phyloP scores from a whole-genome alignment of 176 grass and related monocot species.

The Leersia perrieri region DNA sequence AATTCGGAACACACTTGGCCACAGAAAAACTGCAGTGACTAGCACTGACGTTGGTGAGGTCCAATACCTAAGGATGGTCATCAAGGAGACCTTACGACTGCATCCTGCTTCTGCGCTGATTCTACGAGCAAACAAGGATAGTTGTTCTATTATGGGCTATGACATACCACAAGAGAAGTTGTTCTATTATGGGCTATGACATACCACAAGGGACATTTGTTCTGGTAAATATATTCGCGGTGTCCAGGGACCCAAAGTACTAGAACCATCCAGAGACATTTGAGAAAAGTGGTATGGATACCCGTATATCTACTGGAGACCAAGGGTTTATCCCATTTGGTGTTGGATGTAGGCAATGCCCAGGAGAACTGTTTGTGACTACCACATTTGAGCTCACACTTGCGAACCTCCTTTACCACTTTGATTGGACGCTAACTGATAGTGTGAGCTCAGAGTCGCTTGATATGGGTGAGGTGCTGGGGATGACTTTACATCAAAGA shows the following conservation, averaged over 20 bases:
- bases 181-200: too few species aligned
- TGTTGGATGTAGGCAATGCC: slow-evolving; percentile 25
- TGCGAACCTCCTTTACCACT: slow-evolving; percentile 39
- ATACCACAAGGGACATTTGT: too few species aligned
- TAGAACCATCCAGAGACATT: neutral
- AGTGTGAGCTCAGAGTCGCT: neutral
- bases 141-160: too few species aligned
- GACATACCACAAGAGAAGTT: too few species aligned
- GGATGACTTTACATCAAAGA: neutral
- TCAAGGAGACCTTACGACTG: too few species aligned
- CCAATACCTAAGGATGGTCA: slow-evolving; percentile 23
- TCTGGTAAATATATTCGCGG: too few species aligned
- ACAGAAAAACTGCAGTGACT: too few species aligned
- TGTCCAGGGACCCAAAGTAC: too few species aligned
- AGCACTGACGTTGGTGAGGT: neutral
- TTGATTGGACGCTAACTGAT: slow-evolving; percentile 28
- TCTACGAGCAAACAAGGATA: too few species aligned
- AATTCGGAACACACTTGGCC: neutral
- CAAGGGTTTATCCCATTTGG: slow-evolving; percentile 36
- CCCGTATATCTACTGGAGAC: neutral
- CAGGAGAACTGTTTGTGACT: neutral
- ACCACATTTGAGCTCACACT: slow-evolving; percentile 10
- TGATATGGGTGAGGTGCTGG: too few species aligned
- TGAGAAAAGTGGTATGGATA: slow-evolving; percentile 8
- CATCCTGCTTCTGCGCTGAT: too few species aligned